These are phyloP conservation scores for Lepiota venenata DNA, from an alignment of 768 basidiomycete species.

Conservation along the genomic window DNA sequence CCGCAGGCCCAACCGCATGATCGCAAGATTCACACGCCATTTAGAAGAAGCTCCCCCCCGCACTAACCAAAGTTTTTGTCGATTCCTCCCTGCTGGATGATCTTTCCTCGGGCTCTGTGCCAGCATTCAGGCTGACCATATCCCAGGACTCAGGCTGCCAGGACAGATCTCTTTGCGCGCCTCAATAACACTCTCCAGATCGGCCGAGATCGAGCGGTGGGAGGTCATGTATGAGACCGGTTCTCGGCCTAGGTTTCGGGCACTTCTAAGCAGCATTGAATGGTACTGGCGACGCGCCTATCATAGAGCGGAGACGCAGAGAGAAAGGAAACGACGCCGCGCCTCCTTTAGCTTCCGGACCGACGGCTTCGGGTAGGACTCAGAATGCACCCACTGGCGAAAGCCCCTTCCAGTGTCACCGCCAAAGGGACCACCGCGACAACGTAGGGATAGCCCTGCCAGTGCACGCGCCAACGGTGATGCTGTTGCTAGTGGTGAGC, in stretches of 20 bases:
- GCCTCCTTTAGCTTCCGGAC: constrained; percentile 3
- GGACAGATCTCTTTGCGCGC: too few species aligned
- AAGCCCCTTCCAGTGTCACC: constrained; percentile 15
- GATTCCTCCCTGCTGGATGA: too few species aligned
- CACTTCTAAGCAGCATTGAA: constrained; percentile 74
- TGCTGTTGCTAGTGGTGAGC: constrained; percentile 11
- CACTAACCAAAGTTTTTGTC: too few species aligned
- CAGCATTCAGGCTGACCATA: too few species aligned
- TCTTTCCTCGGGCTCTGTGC: too few species aligned
- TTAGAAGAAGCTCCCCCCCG: too few species aligned
- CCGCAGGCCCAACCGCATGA: too few species aligned
- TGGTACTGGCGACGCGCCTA: constrained; percentile 48
- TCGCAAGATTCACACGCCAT: too few species aligned
- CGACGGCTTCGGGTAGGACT: constrained; percentile 4
- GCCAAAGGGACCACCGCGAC: constrained; percentile 18
- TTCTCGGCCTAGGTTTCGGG: constrained; percentile 59
- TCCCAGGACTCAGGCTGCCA: too few species aligned
- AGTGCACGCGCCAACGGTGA: constrained; percentile 5
- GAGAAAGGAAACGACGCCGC: constrained; percentile 20
- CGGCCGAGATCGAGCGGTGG: too few species aligned
- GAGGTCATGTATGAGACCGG: too few species aligned
- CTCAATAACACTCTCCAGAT: too few species aligned
- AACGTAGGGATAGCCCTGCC: constrained; percentile 21
- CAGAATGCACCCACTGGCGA: constrained; percentile 17
- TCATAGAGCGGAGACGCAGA: constrained; percentile 20